Percentiles rank a stretch among this genome's conserved stretches.
Evolutionary conservation across 225 moss, liverwort and hornwort genomes (phyloP).

Genomic region (Asterella californica): DNA sequence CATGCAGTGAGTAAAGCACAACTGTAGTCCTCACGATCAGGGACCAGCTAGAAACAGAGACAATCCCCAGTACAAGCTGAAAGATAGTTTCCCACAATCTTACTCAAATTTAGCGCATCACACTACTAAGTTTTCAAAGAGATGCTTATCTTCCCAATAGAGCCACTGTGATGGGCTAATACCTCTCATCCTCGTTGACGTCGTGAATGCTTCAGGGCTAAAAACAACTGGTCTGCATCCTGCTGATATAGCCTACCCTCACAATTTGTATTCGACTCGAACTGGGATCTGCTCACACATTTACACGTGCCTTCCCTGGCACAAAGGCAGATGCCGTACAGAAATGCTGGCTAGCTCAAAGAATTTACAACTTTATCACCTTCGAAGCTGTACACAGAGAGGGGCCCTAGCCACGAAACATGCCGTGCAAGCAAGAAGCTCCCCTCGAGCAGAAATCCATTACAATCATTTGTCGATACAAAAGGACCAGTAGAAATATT

Average conservation of each 20-base stretch:
- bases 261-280: not conserved
- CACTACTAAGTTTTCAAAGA: not conserved
- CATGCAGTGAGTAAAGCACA: too few species aligned
- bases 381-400: not conserved
- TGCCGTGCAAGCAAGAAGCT: not conserved
- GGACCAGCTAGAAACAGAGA: not conserved
- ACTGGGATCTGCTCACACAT: not conserved
- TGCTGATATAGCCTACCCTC: not conserved
- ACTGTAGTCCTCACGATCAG: not conserved
- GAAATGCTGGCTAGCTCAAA: not conserved
- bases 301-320: not conserved
- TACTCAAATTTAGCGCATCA: not conserved
- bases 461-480: constrained; percentile 6
- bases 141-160: not conserved
- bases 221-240: not conserved
- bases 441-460: not conserved
- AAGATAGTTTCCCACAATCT: not conserved
- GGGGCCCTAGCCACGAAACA: not conserved
- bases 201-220: too few species aligned
- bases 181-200: not conserved
- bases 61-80: not conserved
- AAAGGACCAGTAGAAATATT: not conserved
- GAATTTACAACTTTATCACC: not conserved
- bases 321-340: not conserved
- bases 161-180: not conserved